Percentiles rank a stretch among this genome's conserved stretches.
phyloP scores from a whole-genome alignment of 2,329 filamentous ascomycete genomes.

The Akanthomyces uredinophilus region DNA sequence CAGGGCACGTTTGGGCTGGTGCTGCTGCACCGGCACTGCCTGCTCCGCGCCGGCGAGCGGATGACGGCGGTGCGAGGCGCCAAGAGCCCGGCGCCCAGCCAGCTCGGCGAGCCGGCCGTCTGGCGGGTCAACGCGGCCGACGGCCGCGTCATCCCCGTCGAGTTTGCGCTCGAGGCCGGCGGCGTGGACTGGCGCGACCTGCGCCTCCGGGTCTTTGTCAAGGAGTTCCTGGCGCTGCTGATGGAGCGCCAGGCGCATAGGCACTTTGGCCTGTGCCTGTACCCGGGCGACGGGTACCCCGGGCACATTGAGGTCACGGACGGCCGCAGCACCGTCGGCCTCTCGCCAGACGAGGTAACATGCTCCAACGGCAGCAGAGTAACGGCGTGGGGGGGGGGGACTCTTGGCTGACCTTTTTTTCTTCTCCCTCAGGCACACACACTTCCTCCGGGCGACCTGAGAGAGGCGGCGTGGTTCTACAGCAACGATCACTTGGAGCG shows the following conservation, averaged over 20 bases:
- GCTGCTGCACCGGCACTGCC: slow-evolving; percentile 8
- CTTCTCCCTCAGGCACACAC: slow-evolving; percentile 4
- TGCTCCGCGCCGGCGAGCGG: background rate
- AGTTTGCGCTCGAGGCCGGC: slow-evolving; percentile 2
- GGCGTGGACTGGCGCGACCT: background rate
- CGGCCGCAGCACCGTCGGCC: background rate
- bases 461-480: slow-evolving; percentile 10
- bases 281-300: slow-evolving; percentile 9
- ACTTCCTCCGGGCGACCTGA: background rate
- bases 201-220: slow-evolving; percentile 1
- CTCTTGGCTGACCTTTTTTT: background rate
- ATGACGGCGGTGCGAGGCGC: slow-evolving; percentile 5
- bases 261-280: background rate
- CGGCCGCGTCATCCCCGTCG: slow-evolving; percentile 9
- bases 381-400: too few species aligned
- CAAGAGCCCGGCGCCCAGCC: background rate
- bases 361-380: too few species aligned
- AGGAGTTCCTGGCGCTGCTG: slow-evolving; percentile 1
- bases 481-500: slow-evolving; percentile 1
- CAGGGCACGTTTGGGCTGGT: background rate
- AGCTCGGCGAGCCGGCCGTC: background rate
- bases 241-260: background rate
- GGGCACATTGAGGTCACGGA: background rate
- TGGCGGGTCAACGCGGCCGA: slow-evolving; percentile 6
- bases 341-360: slow-evolving; percentile 6